Evolutionary conservation across 2,329 filamentous ascomycete genomes (phyloP).

Genomic region (Fusarium lyarnte): DNA sequence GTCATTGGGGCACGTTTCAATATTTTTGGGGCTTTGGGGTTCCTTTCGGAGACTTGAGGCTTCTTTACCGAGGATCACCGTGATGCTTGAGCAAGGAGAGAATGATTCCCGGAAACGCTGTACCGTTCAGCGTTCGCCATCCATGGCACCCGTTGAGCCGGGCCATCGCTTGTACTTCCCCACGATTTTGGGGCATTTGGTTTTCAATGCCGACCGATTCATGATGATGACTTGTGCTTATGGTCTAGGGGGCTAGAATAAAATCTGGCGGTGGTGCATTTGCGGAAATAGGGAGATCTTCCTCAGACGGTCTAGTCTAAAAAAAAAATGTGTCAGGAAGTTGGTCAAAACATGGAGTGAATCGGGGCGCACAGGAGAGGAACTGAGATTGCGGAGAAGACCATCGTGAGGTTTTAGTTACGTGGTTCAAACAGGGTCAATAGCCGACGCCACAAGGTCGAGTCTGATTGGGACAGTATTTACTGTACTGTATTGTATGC

Average conservation of each 20-base stretch:
- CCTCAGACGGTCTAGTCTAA: constrained; percentile 36
- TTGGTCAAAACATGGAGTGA: neutral
- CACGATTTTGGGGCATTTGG: constrained; percentile 13
- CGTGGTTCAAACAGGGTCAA: constrained; percentile 37
- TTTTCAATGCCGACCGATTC: neutral
- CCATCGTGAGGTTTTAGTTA: constrained; percentile 37
- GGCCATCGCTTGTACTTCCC: constrained; percentile 23
- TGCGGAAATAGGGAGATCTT: constrained; percentile 23
- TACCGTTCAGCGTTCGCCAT: constrained; percentile 11
- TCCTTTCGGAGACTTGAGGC: constrained; percentile 28
- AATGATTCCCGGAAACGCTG: constrained; percentile 28
- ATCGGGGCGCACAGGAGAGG: constrained; percentile 27
- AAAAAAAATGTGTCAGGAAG: neutral
- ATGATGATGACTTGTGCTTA: neutral
- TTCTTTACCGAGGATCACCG: constrained; percentile 37
- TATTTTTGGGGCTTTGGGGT: constrained; percentile 34
- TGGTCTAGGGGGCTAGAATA: neutral
- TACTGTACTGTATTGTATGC: neutral
- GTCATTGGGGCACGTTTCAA: constrained; percentile 29
- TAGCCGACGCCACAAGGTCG: constrained; percentile 41
- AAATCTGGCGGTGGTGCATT: neutral
- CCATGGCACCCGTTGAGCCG: constrained; percentile 26
- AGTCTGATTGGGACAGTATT: neutral
- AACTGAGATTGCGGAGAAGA: constrained; percentile 41
- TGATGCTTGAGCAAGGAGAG: constrained; percentile 18